Evolutionary conservation across 2,329 filamentous ascomycete genomes (phyloP), one percentile per base, ranked within the genome.

Genomic region (Hawksworthiomyces lignivorus): DNA sequence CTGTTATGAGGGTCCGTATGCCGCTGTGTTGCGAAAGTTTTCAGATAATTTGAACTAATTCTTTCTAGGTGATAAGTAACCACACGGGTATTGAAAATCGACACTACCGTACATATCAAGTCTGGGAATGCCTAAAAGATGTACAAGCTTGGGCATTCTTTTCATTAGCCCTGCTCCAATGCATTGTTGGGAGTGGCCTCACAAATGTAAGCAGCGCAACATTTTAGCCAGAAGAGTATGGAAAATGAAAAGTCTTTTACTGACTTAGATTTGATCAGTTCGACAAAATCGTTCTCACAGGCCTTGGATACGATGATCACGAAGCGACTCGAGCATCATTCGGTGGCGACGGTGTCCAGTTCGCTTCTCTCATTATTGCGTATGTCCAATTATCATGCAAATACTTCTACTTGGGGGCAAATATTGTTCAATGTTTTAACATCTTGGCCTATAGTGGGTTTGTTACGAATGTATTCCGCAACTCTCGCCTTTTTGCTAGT

Each of bases 281-380:
- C 40, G 75, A 75, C 32, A 45, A 44, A 8, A 49, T 46, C 9
- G 77, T 80, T 44, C 66, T 80, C 31, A 60, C 73, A 21, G 68
- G 69, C 0, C 80, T 80, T 33, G 75, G 75, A 3, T 80, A 74
- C 48, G 50, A 65, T 81, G 11, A 61, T 80, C 17, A 68, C 75
- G 0, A 39, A n/a, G 36, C 39, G 7, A 42, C 39, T 11, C 32
- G 26, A 17, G 39, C 39, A 7, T 36, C 45, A 4, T 47, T 47
- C 30, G 41, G 41, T 27, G 38, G 45, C 27, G 45, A 52, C 21
- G 47, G 48, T 22, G 41, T 52, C 18, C 50, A 50, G 33, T 44
- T 52, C 4, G 38, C 44, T 7, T 44, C 45, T 7, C 38, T 47
- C 9, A 20, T 47, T 10, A 42, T 47, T 21, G 41, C 41, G n/a